Conservation (phyloP, 2,329 filamentous ascomycete genomes). For the Didymella lethalis region DNA sequence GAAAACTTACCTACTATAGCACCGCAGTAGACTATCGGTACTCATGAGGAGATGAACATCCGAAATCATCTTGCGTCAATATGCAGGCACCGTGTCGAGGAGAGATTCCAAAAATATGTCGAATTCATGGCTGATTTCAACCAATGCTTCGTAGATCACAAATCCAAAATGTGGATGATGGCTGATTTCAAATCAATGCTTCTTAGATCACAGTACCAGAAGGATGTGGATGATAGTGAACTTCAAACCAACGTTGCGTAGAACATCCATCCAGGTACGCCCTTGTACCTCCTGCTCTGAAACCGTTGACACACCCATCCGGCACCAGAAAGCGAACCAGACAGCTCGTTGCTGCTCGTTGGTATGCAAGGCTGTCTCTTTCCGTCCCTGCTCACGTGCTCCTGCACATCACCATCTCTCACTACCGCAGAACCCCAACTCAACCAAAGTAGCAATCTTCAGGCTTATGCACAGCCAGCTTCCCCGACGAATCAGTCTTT, state of each 20-base stretch:
- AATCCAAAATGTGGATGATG: too few relatives aligned
- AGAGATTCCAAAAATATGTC: not conserved
- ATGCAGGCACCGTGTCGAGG: not conserved
- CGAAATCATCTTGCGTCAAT: not conserved
- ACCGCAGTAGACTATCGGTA: conserved; percentile 2
- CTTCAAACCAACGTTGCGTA: too few relatives aligned
- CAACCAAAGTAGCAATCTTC: conserved; percentile 54
- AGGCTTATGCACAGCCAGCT: conserved; percentile 55
- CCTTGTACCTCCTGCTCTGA: conserved; percentile 5
- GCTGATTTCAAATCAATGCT: too few relatives aligned
- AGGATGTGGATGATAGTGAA: too few relatives aligned
- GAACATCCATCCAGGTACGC: conserved; percentile 1
- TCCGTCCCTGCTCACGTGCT: conserved; percentile 11
- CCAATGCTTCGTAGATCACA: conserved; percentile 3
- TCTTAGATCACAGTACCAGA: too few relatives aligned
- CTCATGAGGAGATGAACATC: not conserved
- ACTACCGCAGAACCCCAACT: not conserved
- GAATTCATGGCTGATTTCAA: not conserved
- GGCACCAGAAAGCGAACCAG: conserved; percentile 3
- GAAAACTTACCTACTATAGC: conserved; percentile 1
- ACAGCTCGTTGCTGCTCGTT: conserved; percentile 5
- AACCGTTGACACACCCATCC: conserved; percentile 6
- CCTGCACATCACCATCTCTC: not conserved
- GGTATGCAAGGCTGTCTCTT: conserved; percentile 7
- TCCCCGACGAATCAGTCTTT: conserved; percentile 50